Conservation (phyloP, 108 stramenopile species). For the Epithemia pelagica region DNA sequence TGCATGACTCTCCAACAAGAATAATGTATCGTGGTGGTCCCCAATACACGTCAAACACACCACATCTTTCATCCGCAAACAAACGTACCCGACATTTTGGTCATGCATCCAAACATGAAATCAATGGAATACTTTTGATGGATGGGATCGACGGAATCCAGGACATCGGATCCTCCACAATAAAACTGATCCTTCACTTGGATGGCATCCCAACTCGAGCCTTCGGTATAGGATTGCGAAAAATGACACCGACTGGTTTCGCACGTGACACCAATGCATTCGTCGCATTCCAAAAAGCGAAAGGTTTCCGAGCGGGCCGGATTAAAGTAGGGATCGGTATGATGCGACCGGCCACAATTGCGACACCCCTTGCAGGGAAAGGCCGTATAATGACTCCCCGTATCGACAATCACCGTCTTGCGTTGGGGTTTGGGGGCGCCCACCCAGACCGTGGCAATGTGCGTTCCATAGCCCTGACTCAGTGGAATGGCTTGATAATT, state of each 20-base stretch:
- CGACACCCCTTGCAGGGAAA: constrained; percentile 87
- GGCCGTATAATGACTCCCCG: constrained; percentile 88
- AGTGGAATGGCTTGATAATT: constrained; percentile 48
- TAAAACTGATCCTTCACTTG: constrained; percentile 43
- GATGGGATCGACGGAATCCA: constrained; percentile 33
- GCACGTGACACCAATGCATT: constrained; percentile 49
- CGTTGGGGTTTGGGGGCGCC: constrained; percentile 88
- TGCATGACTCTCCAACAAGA: no score
- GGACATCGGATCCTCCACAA: constrained; percentile 33
- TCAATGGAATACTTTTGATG: constrained; percentile 26
- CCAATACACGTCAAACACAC: no score
- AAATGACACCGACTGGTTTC: constrained; percentile 25
- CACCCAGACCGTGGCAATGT: constrained; percentile 86
- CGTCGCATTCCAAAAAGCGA: constrained; percentile 42
- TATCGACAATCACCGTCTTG: constrained; percentile 92
- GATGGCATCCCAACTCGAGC: constrained; percentile 42
- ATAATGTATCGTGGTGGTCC: no score
- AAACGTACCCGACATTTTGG: constrained; percentile 18
- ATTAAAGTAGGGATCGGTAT: constrained; percentile 91
- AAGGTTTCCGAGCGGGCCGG: constrained; percentile 45
- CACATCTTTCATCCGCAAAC: no score
- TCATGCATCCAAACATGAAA: constrained; percentile 93
- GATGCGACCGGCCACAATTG: constrained; percentile 74
- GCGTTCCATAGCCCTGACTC: constrained; percentile 84
- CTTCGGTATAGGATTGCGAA: constrained; percentile 55